Conservation (phyloP, 1,139 yeast genomes). For the Yamadazyma atmosphaerica region DNA sequence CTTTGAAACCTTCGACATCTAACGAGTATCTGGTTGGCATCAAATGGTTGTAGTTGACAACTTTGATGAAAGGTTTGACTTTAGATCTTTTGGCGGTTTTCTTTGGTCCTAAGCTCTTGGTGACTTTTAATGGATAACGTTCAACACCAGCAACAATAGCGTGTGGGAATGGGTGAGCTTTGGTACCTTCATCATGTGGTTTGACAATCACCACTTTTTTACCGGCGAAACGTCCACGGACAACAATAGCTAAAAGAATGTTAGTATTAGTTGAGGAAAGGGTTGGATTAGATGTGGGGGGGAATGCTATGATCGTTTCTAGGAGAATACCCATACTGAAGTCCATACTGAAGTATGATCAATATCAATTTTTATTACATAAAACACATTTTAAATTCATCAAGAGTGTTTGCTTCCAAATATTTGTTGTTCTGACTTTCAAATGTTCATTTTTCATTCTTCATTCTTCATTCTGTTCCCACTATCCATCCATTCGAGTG, state of each 20-base stretch:
- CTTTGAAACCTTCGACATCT: slow-evolving; percentile 94
- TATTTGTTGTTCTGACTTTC: too few relatives aligned
- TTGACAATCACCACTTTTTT: slow-evolving; percentile 99
- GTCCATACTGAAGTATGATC: too few relatives aligned
- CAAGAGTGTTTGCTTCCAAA: too few relatives aligned
- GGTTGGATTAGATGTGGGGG: neutral
- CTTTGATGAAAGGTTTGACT: slow-evolving; percentile 99
- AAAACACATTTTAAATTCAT: too few relatives aligned
- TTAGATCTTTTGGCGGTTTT: slow-evolving; percentile 96
- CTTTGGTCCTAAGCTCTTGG: slow-evolving; percentile 95
- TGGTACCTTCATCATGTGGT: slow-evolving; percentile 99
- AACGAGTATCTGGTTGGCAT: slow-evolving; percentile 99
- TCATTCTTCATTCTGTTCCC: too few relatives aligned
- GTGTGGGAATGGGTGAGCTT: slow-evolving; percentile 98
- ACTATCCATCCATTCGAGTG: too few relatives aligned
- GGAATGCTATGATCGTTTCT: neutral
- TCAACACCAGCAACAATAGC: slow-evolving; percentile 99
- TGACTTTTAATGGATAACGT: slow-evolving; percentile 97
- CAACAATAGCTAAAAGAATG: slow-evolving; percentile 81
- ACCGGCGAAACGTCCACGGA: slow-evolving; percentile 99
- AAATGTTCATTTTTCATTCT: too few relatives aligned
- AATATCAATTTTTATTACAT: too few relatives aligned
- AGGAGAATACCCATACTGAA: too few relatives aligned
- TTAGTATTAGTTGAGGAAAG: slow-evolving; percentile 27
- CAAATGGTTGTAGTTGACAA: slow-evolving; percentile 99